Evolutionary conservation across 2,329 filamentous ascomycete genomes (phyloP).

Genomic region (Hypoxylon sp.): DNA sequence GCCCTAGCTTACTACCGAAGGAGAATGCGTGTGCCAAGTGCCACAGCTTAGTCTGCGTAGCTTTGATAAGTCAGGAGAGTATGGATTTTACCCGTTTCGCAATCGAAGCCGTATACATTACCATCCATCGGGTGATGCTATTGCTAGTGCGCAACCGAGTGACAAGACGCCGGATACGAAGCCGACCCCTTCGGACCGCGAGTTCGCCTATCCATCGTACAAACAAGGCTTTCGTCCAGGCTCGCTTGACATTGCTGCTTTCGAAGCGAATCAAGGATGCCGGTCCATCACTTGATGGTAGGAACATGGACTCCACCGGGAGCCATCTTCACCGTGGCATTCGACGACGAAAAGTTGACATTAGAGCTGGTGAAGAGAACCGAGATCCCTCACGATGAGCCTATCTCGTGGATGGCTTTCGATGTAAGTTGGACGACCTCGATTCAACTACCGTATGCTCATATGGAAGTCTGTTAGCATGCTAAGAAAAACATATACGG

Average conservation of each 20-base stretch:
- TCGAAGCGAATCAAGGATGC: constrained; percentile 66
- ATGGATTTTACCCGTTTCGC: constrained; percentile 8
- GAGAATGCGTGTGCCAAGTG: constrained; percentile 13
- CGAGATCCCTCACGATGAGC: constrained; percentile 83
- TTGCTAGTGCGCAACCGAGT: not conserved
- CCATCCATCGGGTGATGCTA: constrained; percentile 6
- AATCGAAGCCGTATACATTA: not conserved
- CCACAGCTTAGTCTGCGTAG: not conserved
- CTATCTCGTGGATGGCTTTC: constrained; percentile 95
- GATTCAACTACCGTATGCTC: constrained; percentile 28
- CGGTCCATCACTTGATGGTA: constrained; percentile 87
- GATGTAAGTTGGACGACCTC: constrained; percentile 68
- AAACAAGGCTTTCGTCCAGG: not conserved
- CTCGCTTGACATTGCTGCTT: constrained; percentile 17
- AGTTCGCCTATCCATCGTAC: not conserved
- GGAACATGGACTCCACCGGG: constrained; percentile 92
- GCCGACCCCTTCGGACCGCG: constrained; percentile 1
- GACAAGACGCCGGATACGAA: constrained; percentile 5
- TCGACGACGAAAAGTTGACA: constrained; percentile 83
- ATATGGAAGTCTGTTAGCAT: constrained; percentile 66
- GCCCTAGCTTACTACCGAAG: constrained; percentile 22
- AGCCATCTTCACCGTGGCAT: constrained; percentile 89
- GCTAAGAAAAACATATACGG: constrained; percentile 87
- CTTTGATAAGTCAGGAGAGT: constrained; percentile 10
- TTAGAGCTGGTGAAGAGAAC: constrained; percentile 83